Evolutionary conservation across 2,329 filamentous ascomycete genomes (phyloP).

Genomic region (Calonectria leucothoes): DNA sequence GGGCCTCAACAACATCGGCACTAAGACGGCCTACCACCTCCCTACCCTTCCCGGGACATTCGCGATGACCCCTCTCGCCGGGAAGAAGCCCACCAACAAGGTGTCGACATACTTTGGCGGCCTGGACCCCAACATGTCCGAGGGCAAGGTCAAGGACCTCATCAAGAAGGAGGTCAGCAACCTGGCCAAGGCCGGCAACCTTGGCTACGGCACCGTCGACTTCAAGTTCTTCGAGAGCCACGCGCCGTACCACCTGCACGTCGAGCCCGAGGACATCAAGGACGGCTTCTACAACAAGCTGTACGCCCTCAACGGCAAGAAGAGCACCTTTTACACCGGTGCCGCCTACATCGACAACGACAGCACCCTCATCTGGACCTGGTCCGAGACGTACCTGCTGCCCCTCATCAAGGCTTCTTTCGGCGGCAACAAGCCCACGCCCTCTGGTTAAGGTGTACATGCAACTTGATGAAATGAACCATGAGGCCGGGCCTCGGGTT

Average conservation of each 20-base stretch:
- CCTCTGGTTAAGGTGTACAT: background rate
- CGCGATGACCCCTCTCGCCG: background rate
- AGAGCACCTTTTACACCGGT: conserved; percentile 36
- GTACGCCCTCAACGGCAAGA: conserved; percentile 18
- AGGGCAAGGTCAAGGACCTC: conserved; percentile 9
- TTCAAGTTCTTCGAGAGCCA: conserved; percentile 26
- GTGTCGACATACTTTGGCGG: conserved; percentile 10
- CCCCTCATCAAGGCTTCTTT: background rate
- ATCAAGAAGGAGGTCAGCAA: conserved; percentile 24
- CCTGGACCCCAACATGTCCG: background rate
- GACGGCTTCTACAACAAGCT: conserved; percentile 29
- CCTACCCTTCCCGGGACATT: conserved; percentile 18
- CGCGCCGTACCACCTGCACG: conserved; percentile 29
- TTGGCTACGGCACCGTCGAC: background rate
- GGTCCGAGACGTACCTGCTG: conserved; percentile 6
- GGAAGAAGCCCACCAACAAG: background rate
- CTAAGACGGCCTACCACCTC: conserved; percentile 15
- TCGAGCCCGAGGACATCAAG: background rate
- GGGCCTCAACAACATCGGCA: conserved; percentile 21
- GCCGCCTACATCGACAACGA: conserved; percentile 12
- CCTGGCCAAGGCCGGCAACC: background rate
- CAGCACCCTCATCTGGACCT: conserved; percentile 12
- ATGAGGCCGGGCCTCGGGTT: background rate
- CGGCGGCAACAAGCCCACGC: background rate
- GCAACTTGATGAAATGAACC: background rate